Evolutionary conservation across 345 rosid genomes (phyloP).

Genomic region (Stellera chamaejasme): DNA sequence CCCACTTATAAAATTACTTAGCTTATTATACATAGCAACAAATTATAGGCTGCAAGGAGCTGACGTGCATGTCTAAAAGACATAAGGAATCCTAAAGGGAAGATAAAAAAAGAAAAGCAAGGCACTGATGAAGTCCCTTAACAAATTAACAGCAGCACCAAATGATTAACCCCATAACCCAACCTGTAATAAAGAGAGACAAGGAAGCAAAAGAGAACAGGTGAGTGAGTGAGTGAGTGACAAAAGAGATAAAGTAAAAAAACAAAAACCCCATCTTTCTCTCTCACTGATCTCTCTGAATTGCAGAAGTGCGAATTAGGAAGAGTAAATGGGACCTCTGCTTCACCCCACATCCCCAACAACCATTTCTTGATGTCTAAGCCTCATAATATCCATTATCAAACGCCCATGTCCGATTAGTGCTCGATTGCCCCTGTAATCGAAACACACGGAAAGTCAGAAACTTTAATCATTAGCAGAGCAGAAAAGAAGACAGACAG

Average conservation of each 20-base stretch:
- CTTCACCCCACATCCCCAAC: slow-evolving; percentile 17
- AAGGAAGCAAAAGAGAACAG: background rate
- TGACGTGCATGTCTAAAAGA: too few species aligned
- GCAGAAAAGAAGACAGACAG: slow-evolving; percentile 3
- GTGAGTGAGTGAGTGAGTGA: background rate
- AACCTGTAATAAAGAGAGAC: slow-evolving; percentile 1
- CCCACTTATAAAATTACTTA: too few species aligned
- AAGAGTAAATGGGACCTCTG: slow-evolving; percentile 14
- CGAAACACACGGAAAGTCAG: slow-evolving; percentile 5
- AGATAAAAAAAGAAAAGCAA: background rate
- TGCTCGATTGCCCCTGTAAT: slow-evolving; percentile 10
- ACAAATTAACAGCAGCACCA: slow-evolving; percentile 8
- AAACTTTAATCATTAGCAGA: slow-evolving; percentile 1
- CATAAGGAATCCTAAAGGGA: background rate
- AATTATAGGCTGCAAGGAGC: too few species aligned
- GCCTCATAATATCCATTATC: slow-evolving; percentile 29
- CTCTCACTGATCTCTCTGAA: background rate
- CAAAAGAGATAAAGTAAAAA: background rate
- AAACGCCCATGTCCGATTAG: slow-evolving; percentile 18
- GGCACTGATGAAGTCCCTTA: background rate
- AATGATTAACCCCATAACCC: slow-evolving; percentile 20
- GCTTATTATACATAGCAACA: background rate
- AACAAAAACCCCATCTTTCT: slow-evolving; percentile 7
- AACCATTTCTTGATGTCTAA: slow-evolving; percentile 38
- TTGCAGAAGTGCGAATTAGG: slow-evolving; percentile 5